Base-by-base conservation (phyloP, 768 basidiomycete species). In the Fistulinella prunicolor region DNA sequence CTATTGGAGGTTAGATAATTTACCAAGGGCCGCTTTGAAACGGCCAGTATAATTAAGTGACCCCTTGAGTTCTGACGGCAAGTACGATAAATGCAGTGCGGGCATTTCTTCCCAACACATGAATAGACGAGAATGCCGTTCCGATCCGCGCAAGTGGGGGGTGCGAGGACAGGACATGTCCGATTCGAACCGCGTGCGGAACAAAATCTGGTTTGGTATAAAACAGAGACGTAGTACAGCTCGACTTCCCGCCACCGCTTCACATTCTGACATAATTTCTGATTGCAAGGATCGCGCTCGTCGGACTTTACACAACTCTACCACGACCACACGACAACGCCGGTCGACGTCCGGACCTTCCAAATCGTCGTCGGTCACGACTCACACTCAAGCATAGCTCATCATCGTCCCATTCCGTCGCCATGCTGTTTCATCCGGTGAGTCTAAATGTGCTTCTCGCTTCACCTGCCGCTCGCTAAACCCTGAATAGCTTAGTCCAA, bases 371-470 rank as follows among this genome's bases (percentile, higher is more conserved):
- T 41, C 56, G 20, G 22, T 16, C 36, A 51, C 54, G 48, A 22
- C 38, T 9, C 41, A 30, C 16, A 8, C 38, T 16, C n/a, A 34
- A 36, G 12, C 19, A 39, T 32, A n/a, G n/a, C 13, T 8, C 6
- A 28, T 12, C 32, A 6, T n/a, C 6, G 14, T 5, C 32, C 4
- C 14, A n/a, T 34, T 34, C 16, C 12, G 16, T 12, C 5, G 13
- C 32, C 67, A 79, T 80, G 77, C 48, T 59, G 30, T 80, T 80
- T 54, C 63, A 78, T 54, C 79, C 77, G 36, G 80, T 81, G 47
- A 54, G 76, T 64, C 41, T 42, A 42, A 20, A 30, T 21, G 32
- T 43, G 9, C 36, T 21, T 47, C 49, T 38, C 13, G 16, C 19
- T 22, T 12, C 36, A 14, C 38, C 14, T 14, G 9, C 16, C 40